Conservation (phyloP, 768 basidiomycete species). For the Termitomyces sp. region DNA sequence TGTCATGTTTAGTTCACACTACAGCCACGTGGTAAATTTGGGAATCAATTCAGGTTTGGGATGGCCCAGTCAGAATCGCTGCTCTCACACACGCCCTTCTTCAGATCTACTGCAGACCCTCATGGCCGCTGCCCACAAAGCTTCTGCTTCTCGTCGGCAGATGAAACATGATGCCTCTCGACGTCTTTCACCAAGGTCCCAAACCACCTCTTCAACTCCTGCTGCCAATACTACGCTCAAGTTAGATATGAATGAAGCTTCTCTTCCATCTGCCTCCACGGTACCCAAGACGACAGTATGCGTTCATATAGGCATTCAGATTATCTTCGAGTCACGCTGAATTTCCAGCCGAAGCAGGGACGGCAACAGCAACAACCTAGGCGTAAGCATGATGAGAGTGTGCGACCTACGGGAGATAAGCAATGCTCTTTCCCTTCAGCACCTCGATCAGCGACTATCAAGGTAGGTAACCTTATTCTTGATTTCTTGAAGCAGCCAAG, state of each 20-base stretch:
- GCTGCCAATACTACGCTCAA: background rate
- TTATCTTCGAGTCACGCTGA: background rate
- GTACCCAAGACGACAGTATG: background rate
- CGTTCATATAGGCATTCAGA: background rate
- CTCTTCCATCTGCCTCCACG: background rate
- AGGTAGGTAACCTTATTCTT: background rate
- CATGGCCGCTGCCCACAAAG: conserved; percentile 6
- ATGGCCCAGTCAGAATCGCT: background rate
- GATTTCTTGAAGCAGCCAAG: background rate
- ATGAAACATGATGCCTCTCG: background rate
- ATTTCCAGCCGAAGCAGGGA: background rate
- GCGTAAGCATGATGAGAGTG: background rate
- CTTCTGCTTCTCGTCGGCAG: conserved; percentile 7
- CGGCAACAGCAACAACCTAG: background rate
- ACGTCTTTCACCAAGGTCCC: background rate
- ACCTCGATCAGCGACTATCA: background rate
- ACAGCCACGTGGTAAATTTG: background rate
- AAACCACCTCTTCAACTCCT: conserved; percentile 1
- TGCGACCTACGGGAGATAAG: background rate
- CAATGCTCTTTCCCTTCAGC: background rate
- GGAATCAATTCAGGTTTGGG: background rate
- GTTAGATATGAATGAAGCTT: background rate
- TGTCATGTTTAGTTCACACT: no score
- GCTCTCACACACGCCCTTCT: background rate
- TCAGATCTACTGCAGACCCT: no score